Evolutionary conservation across 331 rosid genomes (phyloP), one percentile per base, ranked within the genome.

Genomic region (Telfairia occidentalis): DNA sequence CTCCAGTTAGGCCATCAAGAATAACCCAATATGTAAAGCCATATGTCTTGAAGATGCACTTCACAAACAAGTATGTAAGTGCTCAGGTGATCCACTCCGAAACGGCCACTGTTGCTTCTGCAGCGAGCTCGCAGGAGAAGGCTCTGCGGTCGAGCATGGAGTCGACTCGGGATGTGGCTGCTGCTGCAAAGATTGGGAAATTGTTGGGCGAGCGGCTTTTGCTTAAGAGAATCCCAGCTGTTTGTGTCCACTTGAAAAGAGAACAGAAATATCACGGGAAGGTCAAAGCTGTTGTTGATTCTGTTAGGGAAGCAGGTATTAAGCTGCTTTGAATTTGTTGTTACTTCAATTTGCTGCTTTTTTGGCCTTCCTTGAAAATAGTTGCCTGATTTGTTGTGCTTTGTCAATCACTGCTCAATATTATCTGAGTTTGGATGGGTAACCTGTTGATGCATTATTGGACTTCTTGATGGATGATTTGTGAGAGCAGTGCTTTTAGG

Each of bases 191-290:
- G 85, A 90, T 92, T 15, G 95, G 97, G n/a, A 92, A 87, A 81
- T 9, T 92, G 79, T 73, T 92, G 61, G 95, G 89, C 0, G 97
- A 90, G 78, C 85, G 95, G 16, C 92, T 92, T 74, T 77, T 83
- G 80, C 79, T 83, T n/a, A 86, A 87, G 78, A 83, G 86, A 76
- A 92, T 92, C 76, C 92, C 92, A 64, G 96, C 96, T 61, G 85
- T 92, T 55, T 23, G 87, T 42, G 75, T 92, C 73, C 92, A 87
- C 81, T 79, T 88, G 83, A 92, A 92, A 85, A 85, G 90, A 81
- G 92, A 92, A 80, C 97, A 92, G 83, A 87, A 83, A 70, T 90
- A 90, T 80, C 96, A 92, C 72, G 97, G 96, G 59, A 92, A 92
- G 85, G 86, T 92, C 64, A 90, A 92, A 84, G 96, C 97, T 9